Evolutionary conservation across 2,329 filamentous ascomycete genomes (phyloP), one percentile per base, ranked within the genome.

Genomic region (Aspergillus phoenicis): DNA sequence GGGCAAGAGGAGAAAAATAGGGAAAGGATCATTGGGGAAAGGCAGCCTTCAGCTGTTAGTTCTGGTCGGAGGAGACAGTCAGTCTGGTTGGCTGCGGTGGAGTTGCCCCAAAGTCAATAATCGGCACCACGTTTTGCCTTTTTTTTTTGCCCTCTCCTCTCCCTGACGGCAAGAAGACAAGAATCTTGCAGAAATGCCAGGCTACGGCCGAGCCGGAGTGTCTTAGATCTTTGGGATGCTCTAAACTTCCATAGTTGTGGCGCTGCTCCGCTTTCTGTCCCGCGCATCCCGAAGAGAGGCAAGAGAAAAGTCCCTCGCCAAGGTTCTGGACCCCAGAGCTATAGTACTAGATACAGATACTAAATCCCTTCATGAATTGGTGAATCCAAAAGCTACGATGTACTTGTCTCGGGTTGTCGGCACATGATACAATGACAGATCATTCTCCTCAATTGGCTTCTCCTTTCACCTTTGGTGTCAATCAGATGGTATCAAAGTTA

Each of bases 21-120:
- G n/a, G n/a, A 24, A 47, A 56, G 10, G 36, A 33, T 30, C 22
- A 47, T 45, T 41, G 33, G 52, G 39, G 36, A 28, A 28, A 55
- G n/a, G 52, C 52, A 26, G 43, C 33, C 52, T 43, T 38, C 24
- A 55, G 52, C 24, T 10, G 11, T 11, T 15, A 5, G 1, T 11
- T 36, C 33, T 45, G 39, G 39, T 26, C 38, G 38, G 24, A 30
- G 22, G 22, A 22, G n/a, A n/a, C 28, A 55, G 8, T 56, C 39
- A 28, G 53, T 47, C 39, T 56, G 53, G 53, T 56, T 56, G 53
- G 53, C 20, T 56, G 24, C 53, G 43, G 53, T 56, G 53, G 53
- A 45, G 36, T 45, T 56, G 39, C 53, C 20, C 39, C 36, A 56
- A 56, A 56, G 53, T 56, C 53, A 47, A 56, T 56, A 30, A 56